Conservation (phyloP, 1,284 basidiomycete species). For the Xerocomus amazonicus region DNA sequence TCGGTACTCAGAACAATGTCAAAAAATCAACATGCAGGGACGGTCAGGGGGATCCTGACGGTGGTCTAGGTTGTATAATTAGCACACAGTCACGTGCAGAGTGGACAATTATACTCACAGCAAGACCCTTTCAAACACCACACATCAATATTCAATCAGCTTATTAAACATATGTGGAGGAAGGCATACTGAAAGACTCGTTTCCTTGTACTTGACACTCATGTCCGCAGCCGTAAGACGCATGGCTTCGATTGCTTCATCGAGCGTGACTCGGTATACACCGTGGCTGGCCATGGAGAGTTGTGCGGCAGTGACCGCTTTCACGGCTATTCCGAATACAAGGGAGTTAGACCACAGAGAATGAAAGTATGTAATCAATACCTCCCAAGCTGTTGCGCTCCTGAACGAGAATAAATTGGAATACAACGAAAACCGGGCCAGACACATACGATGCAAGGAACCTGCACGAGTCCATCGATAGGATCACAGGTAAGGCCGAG, state of each 20-base stretch:
- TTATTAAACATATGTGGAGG: slow-evolving; percentile 1
- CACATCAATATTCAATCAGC: slow-evolving; percentile 5
- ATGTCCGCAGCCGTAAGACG: slow-evolving; percentile 84
- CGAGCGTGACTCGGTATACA: slow-evolving; percentile 82
- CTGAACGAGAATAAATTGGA: slow-evolving; percentile 33
- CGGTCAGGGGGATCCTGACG: slow-evolving; percentile 72
- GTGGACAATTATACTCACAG: slow-evolving; percentile 41
- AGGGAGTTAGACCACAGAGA: slow-evolving; percentile 5
- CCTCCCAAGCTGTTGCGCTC: slow-evolving; percentile 87
- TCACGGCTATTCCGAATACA: slow-evolving; percentile 56
- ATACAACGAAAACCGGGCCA: slow-evolving; percentile 3
- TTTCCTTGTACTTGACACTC: slow-evolving; percentile 91
- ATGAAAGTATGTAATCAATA: slow-evolving; percentile 25
- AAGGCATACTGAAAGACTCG: slow-evolving; percentile 73
- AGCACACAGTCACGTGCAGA: slow-evolving; percentile 1
- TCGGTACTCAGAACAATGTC: no score
- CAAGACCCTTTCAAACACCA: slow-evolving; percentile 49
- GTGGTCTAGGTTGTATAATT: slow-evolving; percentile 43
- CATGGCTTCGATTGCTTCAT: slow-evolving; percentile 97
- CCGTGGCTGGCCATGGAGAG: slow-evolving; percentile 90
- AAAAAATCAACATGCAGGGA: slow-evolving; percentile 59
- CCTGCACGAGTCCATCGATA: slow-evolving; percentile 88
- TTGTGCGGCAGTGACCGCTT: slow-evolving; percentile 90
- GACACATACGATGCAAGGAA: slow-evolving; percentile 82
- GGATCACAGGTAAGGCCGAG: slow-evolving; percentile 91